A percentile compares a stretch with the other conserved stretches of the same genome.
phyloP scores from a whole-genome alignment of 495 filamentous ascomycete genomes.

The Thermothielavioides terrestris region DNA sequence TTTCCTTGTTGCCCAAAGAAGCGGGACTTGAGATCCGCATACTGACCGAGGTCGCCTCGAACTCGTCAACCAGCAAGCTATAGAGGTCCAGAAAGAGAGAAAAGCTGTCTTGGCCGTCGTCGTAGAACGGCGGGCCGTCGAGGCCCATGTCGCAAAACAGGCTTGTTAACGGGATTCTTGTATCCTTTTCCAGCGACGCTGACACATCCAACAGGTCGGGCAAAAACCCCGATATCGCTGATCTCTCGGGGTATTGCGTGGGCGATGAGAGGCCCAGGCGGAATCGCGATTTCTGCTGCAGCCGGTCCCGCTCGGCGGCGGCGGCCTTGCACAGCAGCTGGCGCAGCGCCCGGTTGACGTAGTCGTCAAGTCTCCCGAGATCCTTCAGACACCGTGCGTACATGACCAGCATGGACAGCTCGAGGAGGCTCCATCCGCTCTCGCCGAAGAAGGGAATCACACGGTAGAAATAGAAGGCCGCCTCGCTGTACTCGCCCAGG shows the following conservation, averaged over 20 bases:
- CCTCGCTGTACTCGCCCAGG: constrained; percentile 60
- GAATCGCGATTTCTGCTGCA: constrained; percentile 32
- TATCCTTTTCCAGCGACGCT: constrained; percentile 50
- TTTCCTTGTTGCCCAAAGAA: constrained; percentile 47
- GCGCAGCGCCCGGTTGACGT: constrained; percentile 61
- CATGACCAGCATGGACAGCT: constrained; percentile 75
- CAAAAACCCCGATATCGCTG: constrained; percentile 54
- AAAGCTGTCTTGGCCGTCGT: constrained; percentile 68
- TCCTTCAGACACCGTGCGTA: constrained; percentile 77
- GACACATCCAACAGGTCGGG: constrained; percentile 58
- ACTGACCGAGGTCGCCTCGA: constrained; percentile 57
- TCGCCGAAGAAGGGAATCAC: constrained; percentile 76
- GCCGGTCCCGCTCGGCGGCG: constrained; percentile 42
- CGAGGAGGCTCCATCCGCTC: constrained; percentile 68
- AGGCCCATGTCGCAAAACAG: constrained; percentile 68
- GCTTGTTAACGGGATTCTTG: constrained; percentile 55
- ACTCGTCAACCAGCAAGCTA: constrained; percentile 62
- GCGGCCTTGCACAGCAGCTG: constrained; percentile 69
- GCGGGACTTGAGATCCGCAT: constrained; percentile 50
- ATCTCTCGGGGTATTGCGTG: constrained; percentile 42
- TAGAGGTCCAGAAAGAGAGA: constrained; percentile 59
- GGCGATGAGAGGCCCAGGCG: constrained; percentile 9
- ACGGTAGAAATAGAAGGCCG: constrained; percentile 71
- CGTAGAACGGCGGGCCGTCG: constrained; percentile 60
- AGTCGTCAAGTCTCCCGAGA: constrained; percentile 68